These are phyloP conservation scores for Aegilops sharonensis DNA, from an alignment of 176 grass and related monocot genomes.

Conservation along the genomic window DNA sequence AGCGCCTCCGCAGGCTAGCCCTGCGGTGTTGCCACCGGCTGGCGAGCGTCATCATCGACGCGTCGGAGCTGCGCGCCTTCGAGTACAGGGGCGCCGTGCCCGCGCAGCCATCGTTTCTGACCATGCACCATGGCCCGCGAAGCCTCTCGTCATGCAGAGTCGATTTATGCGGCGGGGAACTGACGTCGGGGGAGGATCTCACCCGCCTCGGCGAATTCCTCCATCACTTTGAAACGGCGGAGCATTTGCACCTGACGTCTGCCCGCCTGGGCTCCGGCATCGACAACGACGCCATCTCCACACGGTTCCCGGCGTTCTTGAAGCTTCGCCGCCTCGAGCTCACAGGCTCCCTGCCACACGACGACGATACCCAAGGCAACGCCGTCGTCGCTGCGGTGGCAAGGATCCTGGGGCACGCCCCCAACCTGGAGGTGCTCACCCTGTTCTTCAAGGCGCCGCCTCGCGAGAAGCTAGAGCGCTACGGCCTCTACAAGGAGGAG, in stretches of 20 bases:
- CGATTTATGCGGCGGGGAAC: constrained; percentile 1
- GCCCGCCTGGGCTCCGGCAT: neutral
- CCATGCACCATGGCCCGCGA: neutral
- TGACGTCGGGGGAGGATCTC: neutral
- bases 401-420: neutral
- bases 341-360: neutral
- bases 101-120: neutral
- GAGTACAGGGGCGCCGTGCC: constrained; percentile 19
- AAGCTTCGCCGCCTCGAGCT: constrained; percentile 13
- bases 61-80: constrained; percentile 12
- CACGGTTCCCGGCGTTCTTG: neutral
- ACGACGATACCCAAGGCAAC: neutral
- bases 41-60: neutral
- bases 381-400: neutral
- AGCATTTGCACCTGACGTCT: neutral
- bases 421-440: constrained; percentile 1
- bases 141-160: neutral
- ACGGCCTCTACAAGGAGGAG: neutral
- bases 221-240: neutral
- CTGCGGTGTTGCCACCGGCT: constrained; percentile 24
- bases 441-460: neutral
- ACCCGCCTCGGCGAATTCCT: neutral
- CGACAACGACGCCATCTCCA: neutral
- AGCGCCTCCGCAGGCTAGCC: neutral
- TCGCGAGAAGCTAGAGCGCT: neutral